phyloP scores from a whole-genome alignment of 2,329 filamentous ascomycete genomes.

The Ophiostoma montium region DNA sequence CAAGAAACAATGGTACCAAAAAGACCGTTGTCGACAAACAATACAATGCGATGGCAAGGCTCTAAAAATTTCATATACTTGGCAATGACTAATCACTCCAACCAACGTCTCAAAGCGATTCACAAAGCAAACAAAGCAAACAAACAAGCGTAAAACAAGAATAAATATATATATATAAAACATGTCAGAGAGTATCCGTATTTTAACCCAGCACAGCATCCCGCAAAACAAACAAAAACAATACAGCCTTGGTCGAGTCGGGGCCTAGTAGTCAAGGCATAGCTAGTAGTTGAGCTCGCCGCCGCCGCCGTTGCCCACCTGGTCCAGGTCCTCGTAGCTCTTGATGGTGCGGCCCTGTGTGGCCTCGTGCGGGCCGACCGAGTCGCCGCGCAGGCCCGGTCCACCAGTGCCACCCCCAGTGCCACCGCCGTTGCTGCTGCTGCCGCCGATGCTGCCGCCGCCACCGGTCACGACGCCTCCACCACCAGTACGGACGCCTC shows the following conservation, averaged over 20 bases:
- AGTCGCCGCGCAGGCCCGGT: conserved; percentile 53
- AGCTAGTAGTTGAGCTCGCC: conserved; percentile 88
- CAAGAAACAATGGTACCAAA: too few species aligned
- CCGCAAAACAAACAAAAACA: background rate
- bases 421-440: conserved; percentile 19
- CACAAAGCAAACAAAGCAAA: too few species aligned
- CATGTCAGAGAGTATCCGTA: too few species aligned
- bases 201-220: background rate
- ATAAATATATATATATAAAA: too few species aligned
- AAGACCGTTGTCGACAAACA: background rate
- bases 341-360: conserved; percentile 86
- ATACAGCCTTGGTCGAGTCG: too few species aligned
- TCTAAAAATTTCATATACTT: background rate
- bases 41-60: background rate
- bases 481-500: conserved; percentile 17
- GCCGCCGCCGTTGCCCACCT: conserved; percentile 57
- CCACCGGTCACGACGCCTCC: conserved; percentile 3
- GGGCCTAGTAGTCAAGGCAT: too few species aligned
- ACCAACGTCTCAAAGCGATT: too few species aligned
- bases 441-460: background rate
- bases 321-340: conserved; percentile 95
- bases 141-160: too few species aligned
- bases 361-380: conserved; percentile 64
- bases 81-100: background rate
- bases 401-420: conserved; percentile 37